Evolutionary conservation across 2,329 filamentous ascomycete species (phyloP), one percentile per base, ranked within the genome.

Genomic region (Paracamarosporium sp.): DNA sequence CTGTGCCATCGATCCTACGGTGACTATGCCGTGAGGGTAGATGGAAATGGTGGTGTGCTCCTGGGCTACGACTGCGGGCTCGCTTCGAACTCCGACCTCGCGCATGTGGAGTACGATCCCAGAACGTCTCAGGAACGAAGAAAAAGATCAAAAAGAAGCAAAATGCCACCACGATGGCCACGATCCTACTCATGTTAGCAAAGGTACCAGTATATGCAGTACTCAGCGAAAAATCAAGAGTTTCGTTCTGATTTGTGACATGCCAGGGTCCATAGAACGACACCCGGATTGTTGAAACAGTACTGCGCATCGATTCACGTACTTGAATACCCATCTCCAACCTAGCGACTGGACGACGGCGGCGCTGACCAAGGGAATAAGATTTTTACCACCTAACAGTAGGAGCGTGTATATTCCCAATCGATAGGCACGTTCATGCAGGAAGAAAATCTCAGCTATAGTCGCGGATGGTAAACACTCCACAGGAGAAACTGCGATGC

Each of bases 91-190:
- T 78, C 78, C 69, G 56, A 48, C 55, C 62, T 44, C 79, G 73
- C 30, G 83, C 80, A 28, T 79, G 78, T 8, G 93, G 93, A 2
- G 90, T 89, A 46, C 94, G 84, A 75, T 97, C 93, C 94, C 94
- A 98, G 65, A 97, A 97, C 0, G 93, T 97, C 78, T 98, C 94
- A 0, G 94, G 94, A 0, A 97, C 91, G 67, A 97, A 96, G 57
- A 97, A 82, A 73, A 96, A 97, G 1, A 98, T 82, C 2, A 96
- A 79, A 20, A 86, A 74, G 35, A 88, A 84, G 58, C 88, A 88
- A 46, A 91, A 85, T 0, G 83, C 91, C 31, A 93, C 90, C 9
- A 96, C 80, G 3, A 97, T 91, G 0, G 93, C 87, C 44, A 96
- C 88, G 54, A 96, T 88, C 90, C 90, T 58, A 13, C 2, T 15